Conservation (phyloP, 2,329 filamentous ascomycete genomes). For the Microsporum audouinii region DNA sequence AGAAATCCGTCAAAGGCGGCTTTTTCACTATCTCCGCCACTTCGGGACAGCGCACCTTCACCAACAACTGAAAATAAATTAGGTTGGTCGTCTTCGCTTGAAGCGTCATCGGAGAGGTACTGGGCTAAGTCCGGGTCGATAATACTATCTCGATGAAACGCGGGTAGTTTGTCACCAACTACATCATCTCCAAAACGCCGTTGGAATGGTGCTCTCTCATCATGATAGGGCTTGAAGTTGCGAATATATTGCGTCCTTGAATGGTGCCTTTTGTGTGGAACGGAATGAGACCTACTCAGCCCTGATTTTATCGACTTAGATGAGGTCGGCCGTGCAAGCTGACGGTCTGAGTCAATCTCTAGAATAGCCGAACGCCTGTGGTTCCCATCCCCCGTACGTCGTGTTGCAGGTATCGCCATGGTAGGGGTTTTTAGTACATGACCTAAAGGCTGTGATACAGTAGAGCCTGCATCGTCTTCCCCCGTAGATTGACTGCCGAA, state of each 20-base stretch:
- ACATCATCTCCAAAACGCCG: constrained; percentile 58
- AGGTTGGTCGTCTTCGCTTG: constrained; percentile 84
- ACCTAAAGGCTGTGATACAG: constrained; percentile 37
- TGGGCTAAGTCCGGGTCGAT: constrained; percentile 92
- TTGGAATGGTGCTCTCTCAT: constrained; percentile 81
- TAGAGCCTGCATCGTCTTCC: constrained; percentile 37
- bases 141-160: constrained; percentile 97
- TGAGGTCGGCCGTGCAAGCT: constrained; percentile 78
- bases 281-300: constrained; percentile 61
- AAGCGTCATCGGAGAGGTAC: constrained; percentile 89
- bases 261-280: constrained; percentile 71
- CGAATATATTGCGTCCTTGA: constrained; percentile 77
- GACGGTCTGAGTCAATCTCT: constrained; percentile 73
- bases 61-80: constrained; percentile 69
- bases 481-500: constrained; percentile 30
- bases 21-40: constrained; percentile 59
- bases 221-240: constrained; percentile 57
- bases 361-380: constrained; percentile 79
- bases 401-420: constrained; percentile 54
- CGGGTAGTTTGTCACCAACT: constrained; percentile 58
- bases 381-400: constrained; percentile 58
- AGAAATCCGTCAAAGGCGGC: constrained; percentile 61
- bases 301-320: constrained; percentile 76
- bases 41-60: constrained; percentile 51
- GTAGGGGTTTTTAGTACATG: constrained; percentile 44